A percentile compares a stretch with the other conserved stretches of the same genome.
phyloP scores from a whole-genome alignment of 2,329 filamentous ascomycete species.

The Aspergillus chevalieri region DNA sequence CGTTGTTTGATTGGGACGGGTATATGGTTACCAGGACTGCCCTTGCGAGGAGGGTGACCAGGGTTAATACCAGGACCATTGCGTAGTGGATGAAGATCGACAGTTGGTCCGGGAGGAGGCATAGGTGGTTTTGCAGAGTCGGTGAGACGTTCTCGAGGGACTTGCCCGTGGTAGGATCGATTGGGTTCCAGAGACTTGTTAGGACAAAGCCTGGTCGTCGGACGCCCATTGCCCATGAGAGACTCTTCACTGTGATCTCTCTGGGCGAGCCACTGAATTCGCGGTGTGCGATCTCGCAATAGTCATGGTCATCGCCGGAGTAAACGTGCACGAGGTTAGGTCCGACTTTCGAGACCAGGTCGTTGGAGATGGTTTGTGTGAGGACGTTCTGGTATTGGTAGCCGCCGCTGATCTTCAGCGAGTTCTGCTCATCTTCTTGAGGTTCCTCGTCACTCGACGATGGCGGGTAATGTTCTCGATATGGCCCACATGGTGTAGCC shows the following conservation, averaged over 20 bases:
- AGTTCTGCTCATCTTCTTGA: slow-evolving; percentile 63
- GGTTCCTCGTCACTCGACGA: slow-evolving; percentile 53
- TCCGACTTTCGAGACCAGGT: slow-evolving; percentile 69
- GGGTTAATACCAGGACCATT: slow-evolving; percentile 52
- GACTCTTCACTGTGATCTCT: slow-evolving; percentile 92
- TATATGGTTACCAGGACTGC: slow-evolving; percentile 31
- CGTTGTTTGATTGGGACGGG: slow-evolving; percentile 8
- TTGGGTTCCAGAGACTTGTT: slow-evolving; percentile 85
- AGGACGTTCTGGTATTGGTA: slow-evolving; percentile 98
- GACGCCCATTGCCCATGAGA: slow-evolving; percentile 95
- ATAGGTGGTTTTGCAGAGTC: slow-evolving; percentile 84
- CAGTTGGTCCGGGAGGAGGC: slow-evolving; percentile 82
- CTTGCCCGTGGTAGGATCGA: slow-evolving; percentile 51
- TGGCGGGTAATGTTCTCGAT: slow-evolving; percentile 77
- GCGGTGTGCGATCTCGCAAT: slow-evolving; percentile 82
- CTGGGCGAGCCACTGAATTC: slow-evolving; percentile 56
- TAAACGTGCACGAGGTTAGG: slow-evolving; percentile 75
- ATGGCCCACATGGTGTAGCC: slow-evolving; percentile 79
- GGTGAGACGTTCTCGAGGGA: slow-evolving; percentile 17
- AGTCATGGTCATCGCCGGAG: slow-evolving; percentile 96
- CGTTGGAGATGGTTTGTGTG: slow-evolving; percentile 65
- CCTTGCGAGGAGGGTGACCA: slow-evolving; percentile 43
- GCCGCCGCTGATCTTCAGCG: slow-evolving; percentile 68
- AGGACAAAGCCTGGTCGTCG: slow-evolving; percentile 79
- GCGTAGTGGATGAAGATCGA: slow-evolving; percentile 76